Percentiles rank a stretch among this genome's conserved stretches.
Conservation (phyloP, 805 yeast species). For the Nakazawaea molendinolei region DNA sequence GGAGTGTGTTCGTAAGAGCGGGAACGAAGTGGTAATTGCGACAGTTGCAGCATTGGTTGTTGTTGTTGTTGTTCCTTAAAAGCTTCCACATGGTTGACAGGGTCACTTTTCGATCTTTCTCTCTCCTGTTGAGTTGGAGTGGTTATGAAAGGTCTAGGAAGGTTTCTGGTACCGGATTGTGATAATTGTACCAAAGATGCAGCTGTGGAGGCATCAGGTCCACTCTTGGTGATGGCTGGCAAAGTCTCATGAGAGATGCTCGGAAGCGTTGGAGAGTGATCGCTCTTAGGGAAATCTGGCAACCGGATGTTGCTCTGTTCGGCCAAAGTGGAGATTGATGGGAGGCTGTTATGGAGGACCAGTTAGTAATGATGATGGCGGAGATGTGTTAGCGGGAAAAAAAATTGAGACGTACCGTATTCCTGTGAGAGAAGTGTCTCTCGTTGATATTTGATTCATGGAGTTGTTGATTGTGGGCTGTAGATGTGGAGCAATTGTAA, state of each 20-base stretch:
- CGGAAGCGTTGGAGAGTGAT: background rate
- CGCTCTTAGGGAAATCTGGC: slow-evolving; percentile 4
- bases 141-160: slow-evolving; percentile 8
- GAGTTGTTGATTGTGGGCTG: no score
- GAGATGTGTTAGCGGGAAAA: no score
- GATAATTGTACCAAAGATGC: slow-evolving; percentile 9
- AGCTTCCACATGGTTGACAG: background rate
- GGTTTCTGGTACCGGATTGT: slow-evolving; percentile 3
- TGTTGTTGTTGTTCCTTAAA: background rate
- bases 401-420: slow-evolving; percentile 4
- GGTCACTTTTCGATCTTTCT: slow-evolving; percentile 7
- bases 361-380: background rate
- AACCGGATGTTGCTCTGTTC: slow-evolving; percentile 9
- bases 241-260: background rate
- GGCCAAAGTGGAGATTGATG: slow-evolving; percentile 8
- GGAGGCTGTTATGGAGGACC: slow-evolving; percentile 1
- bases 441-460: slow-evolving; percentile 1
- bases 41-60: background rate
- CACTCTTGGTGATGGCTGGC: background rate
- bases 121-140: slow-evolving; percentile 1
- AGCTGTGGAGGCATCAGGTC: slow-evolving; percentile 1
- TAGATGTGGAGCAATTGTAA: no score
- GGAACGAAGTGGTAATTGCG: background rate
- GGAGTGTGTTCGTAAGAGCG: background rate
- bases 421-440: slow-evolving; percentile 2